Evolutionary conservation across 192 early-diverging fungal genomes (phyloP).

Genomic region (Allomyces javanicus): DNA sequence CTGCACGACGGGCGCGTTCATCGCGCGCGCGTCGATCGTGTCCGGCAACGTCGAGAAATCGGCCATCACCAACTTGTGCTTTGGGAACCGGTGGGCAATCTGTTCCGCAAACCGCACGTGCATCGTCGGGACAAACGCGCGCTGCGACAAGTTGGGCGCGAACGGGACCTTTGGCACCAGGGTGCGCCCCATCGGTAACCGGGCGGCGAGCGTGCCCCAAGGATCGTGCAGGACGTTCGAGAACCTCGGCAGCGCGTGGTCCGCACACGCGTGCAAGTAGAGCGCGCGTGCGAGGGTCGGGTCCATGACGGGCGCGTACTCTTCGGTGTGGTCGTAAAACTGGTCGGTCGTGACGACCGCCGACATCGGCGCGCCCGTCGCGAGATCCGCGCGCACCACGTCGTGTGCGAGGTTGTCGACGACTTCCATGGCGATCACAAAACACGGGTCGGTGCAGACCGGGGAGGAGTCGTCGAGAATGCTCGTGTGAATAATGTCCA

Average conservation of each 20-base stretch:
- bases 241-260: too few relatives aligned
- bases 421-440: constrained; percentile 92
- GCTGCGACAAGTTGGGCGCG: constrained; percentile 58
- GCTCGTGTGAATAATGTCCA: constrained; percentile 70
- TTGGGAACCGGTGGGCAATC: constrained; percentile 63
- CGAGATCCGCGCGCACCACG: constrained; percentile 64
- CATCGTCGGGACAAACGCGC: constrained; percentile 85
- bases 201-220: not conserved
- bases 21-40: constrained; percentile 37
- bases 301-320: constrained; percentile 61
- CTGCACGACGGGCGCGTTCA: constrained; percentile 84
- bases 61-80: constrained; percentile 64
- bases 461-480: constrained; percentile 44
- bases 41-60: constrained; percentile 80
- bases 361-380: constrained; percentile 51
- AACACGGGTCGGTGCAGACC: constrained; percentile 50
- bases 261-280: constrained; percentile 5
- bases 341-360: constrained; percentile 63
- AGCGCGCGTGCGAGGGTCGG: constrained; percentile 57
- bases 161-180: constrained; percentile 34
- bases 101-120: constrained; percentile 48
- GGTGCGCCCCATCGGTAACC: too few relatives aligned
- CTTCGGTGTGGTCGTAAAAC: constrained; percentile 68
- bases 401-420: constrained; percentile 97
- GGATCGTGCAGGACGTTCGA: not conserved